Evolutionary conservation across 2,329 filamentous ascomycete species (phyloP).

Genomic region (Didymella pomorum): DNA sequence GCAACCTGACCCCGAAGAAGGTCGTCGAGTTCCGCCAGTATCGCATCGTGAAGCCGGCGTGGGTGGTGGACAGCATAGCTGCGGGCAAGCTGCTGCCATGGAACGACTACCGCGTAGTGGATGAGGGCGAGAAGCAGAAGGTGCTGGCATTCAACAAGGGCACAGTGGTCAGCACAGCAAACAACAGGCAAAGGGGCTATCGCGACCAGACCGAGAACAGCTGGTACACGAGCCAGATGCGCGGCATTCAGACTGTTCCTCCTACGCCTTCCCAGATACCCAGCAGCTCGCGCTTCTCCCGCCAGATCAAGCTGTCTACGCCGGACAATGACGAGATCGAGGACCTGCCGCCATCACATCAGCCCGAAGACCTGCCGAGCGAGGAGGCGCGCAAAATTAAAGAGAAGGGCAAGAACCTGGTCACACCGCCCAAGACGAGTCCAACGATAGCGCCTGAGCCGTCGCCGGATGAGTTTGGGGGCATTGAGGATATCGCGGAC

Average conservation of each 20-base stretch:
- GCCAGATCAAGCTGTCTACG: constrained; percentile 33
- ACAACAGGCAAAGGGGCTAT: constrained; percentile 70
- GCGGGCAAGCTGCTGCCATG: constrained; percentile 85
- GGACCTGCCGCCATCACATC: constrained; percentile 42
- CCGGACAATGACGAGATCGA: constrained; percentile 39
- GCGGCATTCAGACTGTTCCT: constrained; percentile 37
- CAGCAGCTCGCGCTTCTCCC: constrained; percentile 36
- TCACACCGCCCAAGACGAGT: constrained; percentile 45
- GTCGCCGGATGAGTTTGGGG: constrained; percentile 11
- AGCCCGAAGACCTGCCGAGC: constrained; percentile 41
- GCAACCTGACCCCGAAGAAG: constrained; percentile 90
- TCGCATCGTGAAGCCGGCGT: constrained; percentile 91
- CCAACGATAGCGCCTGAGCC: constrained; percentile 29
- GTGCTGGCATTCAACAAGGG: constrained; percentile 71
- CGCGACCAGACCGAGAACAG: constrained; percentile 81
- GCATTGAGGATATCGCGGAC: constrained; percentile 13
- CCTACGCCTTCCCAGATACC: constrained; percentile 41
- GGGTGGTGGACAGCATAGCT: constrained; percentile 88
- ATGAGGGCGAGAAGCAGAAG: constrained; percentile 84
- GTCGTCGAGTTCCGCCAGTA: constrained; percentile 86
- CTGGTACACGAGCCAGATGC: constrained; percentile 81
- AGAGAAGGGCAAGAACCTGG: constrained; percentile 24
- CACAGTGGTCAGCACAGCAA: constrained; percentile 71
- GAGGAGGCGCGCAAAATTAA: constrained; percentile 4
- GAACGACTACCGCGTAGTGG: constrained; percentile 82